A percentile compares a stretch with the other conserved stretches of the same genome.
Conservation (phyloP, 805 yeast species). For the Teunomyces stri region DNA sequence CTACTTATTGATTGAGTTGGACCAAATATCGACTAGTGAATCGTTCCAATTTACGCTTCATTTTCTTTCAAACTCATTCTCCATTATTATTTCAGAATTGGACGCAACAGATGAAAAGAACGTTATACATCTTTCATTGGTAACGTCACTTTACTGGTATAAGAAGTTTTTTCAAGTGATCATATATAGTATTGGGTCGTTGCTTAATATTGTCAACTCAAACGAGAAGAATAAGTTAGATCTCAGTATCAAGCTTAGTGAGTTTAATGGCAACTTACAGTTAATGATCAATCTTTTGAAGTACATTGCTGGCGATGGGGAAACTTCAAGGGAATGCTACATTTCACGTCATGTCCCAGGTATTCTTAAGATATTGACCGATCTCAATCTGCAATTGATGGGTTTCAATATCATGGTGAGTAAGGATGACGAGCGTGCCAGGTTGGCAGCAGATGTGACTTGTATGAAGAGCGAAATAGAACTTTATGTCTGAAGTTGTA, state of each 20-base stretch:
- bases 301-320: slow-evolving; percentile 15
- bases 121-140: slow-evolving; percentile 16
- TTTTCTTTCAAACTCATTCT: slow-evolving; percentile 39
- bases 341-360: not conserved
- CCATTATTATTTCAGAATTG: slow-evolving; percentile 28
- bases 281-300: slow-evolving; percentile 31
- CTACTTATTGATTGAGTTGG: slow-evolving; percentile 39
- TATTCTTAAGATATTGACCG: slow-evolving; percentile 8
- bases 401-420: slow-evolving; percentile 19
- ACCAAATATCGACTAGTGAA: slow-evolving; percentile 37
- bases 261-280: slow-evolving; percentile 33
- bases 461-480: not conserved
- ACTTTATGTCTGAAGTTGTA: too few relatives aligned
- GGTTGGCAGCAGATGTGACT: slow-evolving; percentile 8
- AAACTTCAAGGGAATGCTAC: not conserved
- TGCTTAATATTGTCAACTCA: slow-evolving; percentile 15
- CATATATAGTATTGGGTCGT: slow-evolving; percentile 24
- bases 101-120: slow-evolving; percentile 6
- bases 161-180: slow-evolving; percentile 38
- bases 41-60: slow-evolving; percentile 41
- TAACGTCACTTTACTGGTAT: slow-evolving; percentile 30
- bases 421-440: slow-evolving; percentile 9
- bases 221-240: slow-evolving; percentile 12
- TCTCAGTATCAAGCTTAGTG: slow-evolving; percentile 23
- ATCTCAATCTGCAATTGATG: slow-evolving; percentile 17